These are phyloP conservation scores for Cucurbita ficifolia DNA, from an alignment of 306 rosid species.

Conservation along the genomic window DNA sequence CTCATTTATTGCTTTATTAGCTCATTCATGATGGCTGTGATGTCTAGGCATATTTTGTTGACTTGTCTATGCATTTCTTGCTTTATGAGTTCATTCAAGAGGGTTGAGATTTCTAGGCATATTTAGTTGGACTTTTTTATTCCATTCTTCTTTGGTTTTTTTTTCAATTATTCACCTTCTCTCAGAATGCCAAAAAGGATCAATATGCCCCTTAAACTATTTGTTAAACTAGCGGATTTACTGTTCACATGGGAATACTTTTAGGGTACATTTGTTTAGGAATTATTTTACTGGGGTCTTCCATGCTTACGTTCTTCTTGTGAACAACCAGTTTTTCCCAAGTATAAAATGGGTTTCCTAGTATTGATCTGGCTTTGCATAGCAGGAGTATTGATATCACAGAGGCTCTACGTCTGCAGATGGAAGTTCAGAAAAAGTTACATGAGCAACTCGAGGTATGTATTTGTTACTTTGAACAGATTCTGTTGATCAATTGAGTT, in stretches of 20 bases:
- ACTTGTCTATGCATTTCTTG: background rate
- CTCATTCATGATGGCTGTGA: background rate
- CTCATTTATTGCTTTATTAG: background rate
- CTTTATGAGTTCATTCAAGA: background rate
- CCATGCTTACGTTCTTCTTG: background rate
- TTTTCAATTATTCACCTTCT: background rate
- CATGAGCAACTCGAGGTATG: constrained; percentile 97
- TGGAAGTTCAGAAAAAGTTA: constrained; percentile 96
- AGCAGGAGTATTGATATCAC: constrained; percentile 85
- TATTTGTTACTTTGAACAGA: constrained; percentile 4
- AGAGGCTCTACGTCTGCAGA: constrained; percentile 95
- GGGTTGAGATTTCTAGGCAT: background rate
- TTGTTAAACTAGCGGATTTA: background rate
- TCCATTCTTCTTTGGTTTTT: background rate
- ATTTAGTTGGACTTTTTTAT: background rate
- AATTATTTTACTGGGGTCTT: background rate
- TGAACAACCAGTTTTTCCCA: background rate
- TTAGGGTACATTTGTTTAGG: background rate
- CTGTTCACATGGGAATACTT: background rate
- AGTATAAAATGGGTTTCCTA: background rate
- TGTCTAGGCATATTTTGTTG: background rate
- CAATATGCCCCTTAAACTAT: background rate
- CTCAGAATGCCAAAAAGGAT: background rate
- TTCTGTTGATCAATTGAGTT: background rate
- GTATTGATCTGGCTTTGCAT: constrained; percentile 7